Evolutionary conservation across 352 stramenopile species (phyloP), one percentile per base, ranked within the genome.

Genomic region (Nothophytophthora sp.): DNA sequence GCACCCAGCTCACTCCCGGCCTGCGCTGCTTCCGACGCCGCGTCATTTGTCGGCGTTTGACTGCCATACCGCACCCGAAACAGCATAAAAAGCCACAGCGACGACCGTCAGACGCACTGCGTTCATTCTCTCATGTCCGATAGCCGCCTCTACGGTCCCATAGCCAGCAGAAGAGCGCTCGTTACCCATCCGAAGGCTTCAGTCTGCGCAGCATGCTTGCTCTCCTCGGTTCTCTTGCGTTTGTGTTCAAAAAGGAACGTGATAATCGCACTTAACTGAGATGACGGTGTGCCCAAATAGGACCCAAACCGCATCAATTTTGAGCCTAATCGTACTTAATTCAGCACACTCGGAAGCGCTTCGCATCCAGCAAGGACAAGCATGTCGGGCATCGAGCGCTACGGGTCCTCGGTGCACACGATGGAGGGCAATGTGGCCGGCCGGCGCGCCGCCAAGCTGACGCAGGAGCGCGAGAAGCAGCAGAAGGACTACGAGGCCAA

Each of bases 371-470:
- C n/a, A n/a, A n/a, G n/a, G n/a, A n/a, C n/a, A 12, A 58, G 23
- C 11, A 86, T 86, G 72, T 68, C 78, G 35, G 81, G 81, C 45
- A 87, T 90, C 45, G 70, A 89, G 73, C 79, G 79, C 27, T 91
- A 93, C 63, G 83, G 81, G 11, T 83, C 79, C 13, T 76, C 96
- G 3, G 96, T 96, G 48, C 88, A 98, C 67, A 99, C 97, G 15
- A 93, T 99, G 27, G 97, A 99, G 78, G 97, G 97, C 12, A 98
- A 98, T 58, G 73, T 98, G 28, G 88, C 95, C 8, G 97, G 97
- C 8, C 66, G 76, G 13, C 86, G 94, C 12, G 97, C 97, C 1
- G 94, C 96, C 4, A 62, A 70, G 12, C 73, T 99, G 29, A 92
- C 86, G 11, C 95, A 97, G 63, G 71, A 98, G 72, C 89, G 96